These are phyloP conservation scores for Coelastrella sp. DNA, from an alignment of 139 green algal species.

Conservation along the genomic window DNA sequence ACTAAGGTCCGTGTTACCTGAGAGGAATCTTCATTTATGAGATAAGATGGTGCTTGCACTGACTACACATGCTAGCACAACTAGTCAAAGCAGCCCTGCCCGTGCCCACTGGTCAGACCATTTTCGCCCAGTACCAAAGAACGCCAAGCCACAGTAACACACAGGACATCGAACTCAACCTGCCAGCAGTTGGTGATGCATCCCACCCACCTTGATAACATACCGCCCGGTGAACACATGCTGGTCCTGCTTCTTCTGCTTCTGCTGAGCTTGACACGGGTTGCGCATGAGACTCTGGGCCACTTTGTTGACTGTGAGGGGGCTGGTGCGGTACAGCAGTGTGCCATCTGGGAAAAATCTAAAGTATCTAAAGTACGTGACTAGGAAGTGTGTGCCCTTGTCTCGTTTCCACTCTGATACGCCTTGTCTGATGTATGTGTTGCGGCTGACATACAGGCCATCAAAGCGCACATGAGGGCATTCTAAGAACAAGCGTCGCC, in stretches of 20 bases:
- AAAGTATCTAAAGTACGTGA: conserved; percentile 49
- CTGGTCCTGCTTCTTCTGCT: conserved; percentile 23
- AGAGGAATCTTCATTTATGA: too few relatives aligned
- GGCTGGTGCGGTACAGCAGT: conserved; percentile 87
- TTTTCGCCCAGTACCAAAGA: too few relatives aligned
- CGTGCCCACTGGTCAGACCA: too few relatives aligned
- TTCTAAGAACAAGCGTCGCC: conserved; percentile 85
- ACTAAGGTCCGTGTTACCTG: too few relatives aligned
- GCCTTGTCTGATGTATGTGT: conserved; percentile 88
- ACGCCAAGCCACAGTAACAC: too few relatives aligned
- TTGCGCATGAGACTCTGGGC: conserved; percentile 57
- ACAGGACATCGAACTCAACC: too few relatives aligned
- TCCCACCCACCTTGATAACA: conserved; percentile 35
- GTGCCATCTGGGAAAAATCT: conserved; percentile 84
- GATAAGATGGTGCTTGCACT: too few relatives aligned
- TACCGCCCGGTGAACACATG: conserved; percentile 51
- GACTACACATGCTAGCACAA: too few relatives aligned
- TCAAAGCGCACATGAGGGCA: conserved; percentile 85
- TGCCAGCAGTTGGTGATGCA: neutral
- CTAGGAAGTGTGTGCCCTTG: neutral
- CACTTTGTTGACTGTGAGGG: conserved; percentile 66
- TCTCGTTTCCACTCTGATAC: conserved; percentile 45
- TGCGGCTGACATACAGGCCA: conserved; percentile 66
- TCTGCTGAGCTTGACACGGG: neutral
- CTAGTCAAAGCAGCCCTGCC: too few relatives aligned